Conservation (phyloP, 2,329 filamentous ascomycete genomes). For the Rhynchosporium graminicola region DNA sequence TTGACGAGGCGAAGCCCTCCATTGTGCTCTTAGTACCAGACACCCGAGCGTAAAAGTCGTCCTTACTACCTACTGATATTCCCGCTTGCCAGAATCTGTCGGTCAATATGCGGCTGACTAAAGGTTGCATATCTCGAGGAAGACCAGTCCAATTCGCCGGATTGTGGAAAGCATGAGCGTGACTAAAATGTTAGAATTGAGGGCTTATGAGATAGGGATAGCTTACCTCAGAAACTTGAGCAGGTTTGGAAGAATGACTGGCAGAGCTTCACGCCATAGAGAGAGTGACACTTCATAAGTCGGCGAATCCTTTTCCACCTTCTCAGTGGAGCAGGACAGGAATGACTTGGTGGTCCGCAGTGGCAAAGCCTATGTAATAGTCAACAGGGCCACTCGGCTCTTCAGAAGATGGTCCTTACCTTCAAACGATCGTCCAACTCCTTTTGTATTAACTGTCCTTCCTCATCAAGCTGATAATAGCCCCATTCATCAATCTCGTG, state of each 20-base stretch:
- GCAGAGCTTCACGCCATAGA: conserved; percentile 85
- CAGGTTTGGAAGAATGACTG: conserved; percentile 79
- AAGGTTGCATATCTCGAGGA: conserved; percentile 70
- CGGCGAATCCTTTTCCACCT: conserved; percentile 71
- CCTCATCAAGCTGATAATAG: conserved; percentile 70
- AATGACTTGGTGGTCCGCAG: conserved; percentile 88
- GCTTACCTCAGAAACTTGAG: conserved; percentile 72
- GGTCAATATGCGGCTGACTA: conserved; percentile 81
- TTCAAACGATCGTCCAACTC: conserved; percentile 76
- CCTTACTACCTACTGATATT: conserved; percentile 92
- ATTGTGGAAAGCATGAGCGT: conserved; percentile 91
- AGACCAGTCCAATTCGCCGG: conserved; percentile 79
- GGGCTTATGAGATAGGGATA: conserved; percentile 25
- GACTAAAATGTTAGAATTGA: conserved; percentile 49
- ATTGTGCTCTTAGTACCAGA: conserved; percentile 85
- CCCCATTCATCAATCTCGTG: conserved; percentile 84
- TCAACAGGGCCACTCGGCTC: background rate
- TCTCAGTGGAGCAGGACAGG: conserved; percentile 89
- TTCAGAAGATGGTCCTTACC: conserved; percentile 42
- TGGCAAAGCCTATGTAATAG: conserved; percentile 58
- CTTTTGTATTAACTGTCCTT: conserved; percentile 76
- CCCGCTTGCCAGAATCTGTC: conserved; percentile 98
- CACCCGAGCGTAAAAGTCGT: conserved; percentile 93
- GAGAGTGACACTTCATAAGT: conserved; percentile 74
- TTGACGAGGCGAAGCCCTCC: conserved; percentile 91